phyloP scores from a whole-genome alignment of 768 basidiomycete species.

The Myochromella boudieri region DNA sequence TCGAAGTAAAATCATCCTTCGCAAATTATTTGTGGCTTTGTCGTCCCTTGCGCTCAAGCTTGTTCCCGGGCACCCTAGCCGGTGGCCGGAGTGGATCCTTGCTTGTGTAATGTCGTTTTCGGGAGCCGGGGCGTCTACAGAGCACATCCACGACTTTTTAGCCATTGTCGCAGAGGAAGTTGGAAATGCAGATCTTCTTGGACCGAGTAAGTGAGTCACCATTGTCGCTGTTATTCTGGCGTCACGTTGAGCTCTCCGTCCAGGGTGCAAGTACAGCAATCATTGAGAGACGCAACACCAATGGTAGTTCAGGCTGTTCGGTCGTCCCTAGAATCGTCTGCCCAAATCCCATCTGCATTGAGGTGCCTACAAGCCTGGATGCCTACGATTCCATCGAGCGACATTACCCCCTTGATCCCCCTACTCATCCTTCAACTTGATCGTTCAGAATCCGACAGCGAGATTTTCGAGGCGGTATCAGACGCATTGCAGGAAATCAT shows the following conservation, averaged over 20 bases:
- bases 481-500: conserved; percentile 79
- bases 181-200: conserved; percentile 70
- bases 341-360: conserved; percentile 68
- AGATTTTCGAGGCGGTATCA: conserved; percentile 61
- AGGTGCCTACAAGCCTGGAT: conserved; percentile 88
- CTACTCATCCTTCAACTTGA: conserved; percentile 66
- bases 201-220: conserved; percentile 63
- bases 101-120: conserved; percentile 64
- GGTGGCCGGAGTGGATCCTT: conserved; percentile 79
- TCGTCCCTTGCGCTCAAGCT: conserved; percentile 73
- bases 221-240: neutral
- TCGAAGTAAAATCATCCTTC: conserved; percentile 68
- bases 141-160: conserved; percentile 71
- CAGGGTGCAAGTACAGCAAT: conserved; percentile 64
- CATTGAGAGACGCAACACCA: conserved; percentile 64
- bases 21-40: conserved; percentile 88
- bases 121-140: conserved; percentile 53
- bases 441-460: conserved; percentile 47
- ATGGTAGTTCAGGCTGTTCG: conserved; percentile 72
- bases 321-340: conserved; percentile 45
- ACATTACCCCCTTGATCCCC: conserved; percentile 67
- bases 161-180: conserved; percentile 86
- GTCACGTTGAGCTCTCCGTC: neutral
- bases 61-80: conserved; percentile 53
- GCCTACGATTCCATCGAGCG: conserved; percentile 63